These are phyloP conservation scores for Cystobasidium onofrii DNA, from an alignment of 768 basidiomycete species.

Conservation along the genomic window DNA sequence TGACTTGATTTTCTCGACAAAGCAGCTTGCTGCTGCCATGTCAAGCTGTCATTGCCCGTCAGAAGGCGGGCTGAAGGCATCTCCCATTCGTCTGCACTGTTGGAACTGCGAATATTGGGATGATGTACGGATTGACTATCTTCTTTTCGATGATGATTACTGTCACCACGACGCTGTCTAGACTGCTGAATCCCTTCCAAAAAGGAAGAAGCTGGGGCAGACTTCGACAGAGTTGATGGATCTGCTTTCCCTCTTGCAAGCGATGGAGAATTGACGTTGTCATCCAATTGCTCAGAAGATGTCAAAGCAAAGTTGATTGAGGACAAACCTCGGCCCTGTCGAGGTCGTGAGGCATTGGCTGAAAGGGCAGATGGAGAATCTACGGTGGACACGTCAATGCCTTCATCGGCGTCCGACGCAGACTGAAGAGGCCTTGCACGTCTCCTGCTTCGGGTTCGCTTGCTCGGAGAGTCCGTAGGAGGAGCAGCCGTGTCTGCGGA, in stretches of 20 bases:
- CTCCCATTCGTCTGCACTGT: conserved; percentile 34
- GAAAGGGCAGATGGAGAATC: neutral
- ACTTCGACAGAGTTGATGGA: neutral
- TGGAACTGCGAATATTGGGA: conserved; percentile 13
- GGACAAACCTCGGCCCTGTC: neutral
- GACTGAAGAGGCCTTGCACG: neutral
- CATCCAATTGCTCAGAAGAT: neutral
- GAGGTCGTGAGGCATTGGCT: neutral
- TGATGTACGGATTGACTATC: neutral
- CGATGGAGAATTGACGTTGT: neutral
- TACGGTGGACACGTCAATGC: neutral
- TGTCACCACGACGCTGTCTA: neutral
- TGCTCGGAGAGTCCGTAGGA: neutral
- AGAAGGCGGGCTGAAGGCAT: conserved; percentile 20
- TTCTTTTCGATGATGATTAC: neutral
- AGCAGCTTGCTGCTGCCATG: conserved; percentile 33
- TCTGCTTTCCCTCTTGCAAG: neutral
- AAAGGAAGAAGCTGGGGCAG: conserved; percentile 21
- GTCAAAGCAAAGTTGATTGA: neutral
- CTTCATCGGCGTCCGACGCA: neutral
- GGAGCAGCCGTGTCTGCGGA: neutral
- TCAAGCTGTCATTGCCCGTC: conserved; percentile 23
- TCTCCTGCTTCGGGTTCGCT: neutral
- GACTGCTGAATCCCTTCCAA: neutral
- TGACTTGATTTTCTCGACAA: conserved; percentile 5